A percentile compares a stretch with the other conserved stretches of the same genome.
These are phyloP conservation scores for Halenospora varia DNA, from an alignment of 495 filamentous ascomycete species.

Conservation along the genomic window DNA sequence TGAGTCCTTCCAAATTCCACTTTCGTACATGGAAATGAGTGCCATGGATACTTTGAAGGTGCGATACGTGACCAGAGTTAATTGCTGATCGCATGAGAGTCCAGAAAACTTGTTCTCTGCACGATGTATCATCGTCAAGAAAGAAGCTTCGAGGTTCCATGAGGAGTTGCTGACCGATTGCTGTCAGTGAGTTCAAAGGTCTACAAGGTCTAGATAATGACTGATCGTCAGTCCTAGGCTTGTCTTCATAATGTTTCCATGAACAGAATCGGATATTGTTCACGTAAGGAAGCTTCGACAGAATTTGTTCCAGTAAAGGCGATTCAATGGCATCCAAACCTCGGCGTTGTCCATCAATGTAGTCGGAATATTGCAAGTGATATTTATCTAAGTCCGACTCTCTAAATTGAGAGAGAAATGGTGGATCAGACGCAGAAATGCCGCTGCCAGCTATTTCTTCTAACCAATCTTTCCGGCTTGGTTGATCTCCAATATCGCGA, in stretches of 20 bases:
- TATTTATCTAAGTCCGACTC: background rate
- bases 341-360: background rate
- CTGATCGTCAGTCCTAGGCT: background rate
- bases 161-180: no score
- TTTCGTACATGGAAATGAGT: no score
- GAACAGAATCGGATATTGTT: background rate
- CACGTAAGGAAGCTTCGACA: background rate
- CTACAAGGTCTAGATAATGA: background rate
- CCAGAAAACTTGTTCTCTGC: no score
- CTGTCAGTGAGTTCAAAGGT: no score
- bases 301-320: background rate
- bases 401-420: background rate
- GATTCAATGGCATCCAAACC: background rate
- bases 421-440: background rate
- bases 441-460: background rate
- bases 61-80: no score
- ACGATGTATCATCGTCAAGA: no score
- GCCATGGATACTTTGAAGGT: no score
- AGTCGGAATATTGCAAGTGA: background rate
- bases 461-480: background rate
- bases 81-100: no score
- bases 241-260: background rate
- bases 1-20: no score
- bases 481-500: background rate
- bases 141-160: no score